Percentiles rank a stretch among this genome's conserved stretches.
These are phyloP conservation scores for Phialophora tarda DNA, from an alignment of 2,329 filamentous ascomycete genomes.

Conservation along the genomic window DNA sequence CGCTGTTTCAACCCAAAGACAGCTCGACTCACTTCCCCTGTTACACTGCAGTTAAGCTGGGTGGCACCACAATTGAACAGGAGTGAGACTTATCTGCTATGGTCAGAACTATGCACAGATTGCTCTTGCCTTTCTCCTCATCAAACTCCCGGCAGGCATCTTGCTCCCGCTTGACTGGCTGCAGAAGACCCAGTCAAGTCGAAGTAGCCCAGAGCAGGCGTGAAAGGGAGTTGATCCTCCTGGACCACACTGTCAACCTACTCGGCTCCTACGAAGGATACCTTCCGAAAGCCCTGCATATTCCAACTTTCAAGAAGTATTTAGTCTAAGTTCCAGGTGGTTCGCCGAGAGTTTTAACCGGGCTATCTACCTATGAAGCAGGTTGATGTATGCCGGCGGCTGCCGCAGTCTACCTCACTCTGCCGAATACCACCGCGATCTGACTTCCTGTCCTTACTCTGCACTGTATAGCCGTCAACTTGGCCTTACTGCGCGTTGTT, in stretches of 20 bases:
- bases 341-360: not conserved
- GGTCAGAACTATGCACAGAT: no score
- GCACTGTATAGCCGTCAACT: conserved; percentile 38
- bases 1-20: not conserved
- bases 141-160: conserved; percentile 2
- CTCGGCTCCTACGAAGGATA: not conserved
- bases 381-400: not conserved
- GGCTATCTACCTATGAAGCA: not conserved
- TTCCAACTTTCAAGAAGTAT: not conserved
- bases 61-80: no score
- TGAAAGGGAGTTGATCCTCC: not conserved
- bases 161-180: conserved; percentile 16
- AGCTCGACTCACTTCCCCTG: no score
- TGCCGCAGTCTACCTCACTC: not conserved
- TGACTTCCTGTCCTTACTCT: conserved; percentile 30
- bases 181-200: not conserved
- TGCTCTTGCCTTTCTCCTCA: no score
- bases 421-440: not conserved
- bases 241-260: not conserved
- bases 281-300: not conserved
- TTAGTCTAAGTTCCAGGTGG: not conserved
- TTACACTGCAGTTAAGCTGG: no score
- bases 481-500: conserved; percentile 33
- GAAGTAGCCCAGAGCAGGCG: conserved; percentile 19
- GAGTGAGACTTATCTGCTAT: no score